Base-by-base conservation (phyloP, 2,329 filamentous ascomycete genomes). In the Corniculantispora saksenae region DNA sequence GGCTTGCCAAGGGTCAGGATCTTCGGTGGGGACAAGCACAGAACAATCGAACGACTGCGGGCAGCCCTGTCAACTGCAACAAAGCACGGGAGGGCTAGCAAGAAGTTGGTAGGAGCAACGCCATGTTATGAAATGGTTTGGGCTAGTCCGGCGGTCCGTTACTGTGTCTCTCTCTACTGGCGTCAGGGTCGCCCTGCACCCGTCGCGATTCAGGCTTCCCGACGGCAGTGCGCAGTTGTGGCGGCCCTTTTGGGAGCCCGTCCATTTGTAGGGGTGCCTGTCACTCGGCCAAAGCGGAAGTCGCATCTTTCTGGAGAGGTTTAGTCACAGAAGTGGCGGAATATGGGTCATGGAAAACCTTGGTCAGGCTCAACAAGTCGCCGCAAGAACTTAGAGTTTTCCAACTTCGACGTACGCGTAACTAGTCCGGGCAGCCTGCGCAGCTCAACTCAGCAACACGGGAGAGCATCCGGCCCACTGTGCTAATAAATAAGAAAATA, bases 21-120 rank as follows among this genome's bases (percentile, higher is more conserved):
- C 51, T 47, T 27, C 51, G 51, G 51, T 59, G 56, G 56, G 21
- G 25, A 59, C 32, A 9, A 17, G n/a, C 7, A 53, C 50, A 27
- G 53, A 38, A 48, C 50, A 63, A 53, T 47, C 40, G 40, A 47
- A 48, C 60, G 60, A 62, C 50, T 48, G 60, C n/a, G 51, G 50
- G 51, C 29, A 60, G 57, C 51, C 58, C 27, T 63, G 27, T 35
- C 38, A 45, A 32, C 54, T 57, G 21, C 19, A 59, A 48, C 23
- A 54, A 54, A 54, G 27, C 27, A 54, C n/a, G 27, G 21, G 51
- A 23, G 29, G 27, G 15, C 47, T 50, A 13, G 12, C n/a, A 21
- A 25, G 4, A 13, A 21, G n/a, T 25, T 50, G 17, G 3, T 27
- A 35, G 51, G 6, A 32, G 27, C 8, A 3, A 54, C 27, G 27